Evolutionary conservation across 2,329 filamentous ascomycete genomes (phyloP).

Genomic region (Aureobasidium lini): DNA sequence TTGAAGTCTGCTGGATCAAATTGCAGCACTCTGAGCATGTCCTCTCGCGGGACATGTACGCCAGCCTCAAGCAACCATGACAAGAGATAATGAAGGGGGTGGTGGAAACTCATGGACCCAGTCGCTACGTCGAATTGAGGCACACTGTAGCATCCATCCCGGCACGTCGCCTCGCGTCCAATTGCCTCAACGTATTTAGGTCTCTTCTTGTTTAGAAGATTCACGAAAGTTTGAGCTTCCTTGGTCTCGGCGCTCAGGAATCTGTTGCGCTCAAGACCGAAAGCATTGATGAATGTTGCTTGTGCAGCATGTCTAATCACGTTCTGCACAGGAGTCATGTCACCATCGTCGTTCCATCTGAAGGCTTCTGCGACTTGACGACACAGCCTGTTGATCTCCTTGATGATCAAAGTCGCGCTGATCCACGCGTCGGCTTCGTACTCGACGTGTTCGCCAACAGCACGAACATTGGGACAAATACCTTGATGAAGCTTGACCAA

Average conservation of each 20-base stretch:
- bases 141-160: constrained; percentile 46
- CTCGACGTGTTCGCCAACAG: constrained; percentile 91
- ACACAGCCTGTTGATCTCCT: constrained; percentile 90
- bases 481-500: constrained; percentile 94
- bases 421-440: constrained; percentile 99
- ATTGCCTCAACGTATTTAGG: constrained; percentile 33
- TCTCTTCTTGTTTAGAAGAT: constrained; percentile 25
- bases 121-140: constrained; percentile 84
- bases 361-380: constrained; percentile 85
- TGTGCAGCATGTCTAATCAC: constrained; percentile 72
- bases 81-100: constrained; percentile 88
- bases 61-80: constrained; percentile 94
- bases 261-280: constrained; percentile 78
- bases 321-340: constrained; percentile 56
- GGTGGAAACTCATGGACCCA: constrained; percentile 92
- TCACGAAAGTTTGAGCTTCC: constrained; percentile 74
- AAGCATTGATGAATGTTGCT: constrained; percentile 77
- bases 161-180: constrained; percentile 7
- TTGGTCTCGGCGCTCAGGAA: constrained; percentile 87
- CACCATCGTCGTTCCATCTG: constrained; percentile 35
- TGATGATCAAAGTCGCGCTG: constrained; percentile 84
- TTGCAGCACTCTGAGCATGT: constrained; percentile 60
- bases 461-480: constrained; percentile 88
- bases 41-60: constrained; percentile 61
- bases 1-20: constrained; percentile 66